These are phyloP conservation scores for Heritiera littoralis DNA, from an alignment of 345 rosid genomes.

Conservation along the genomic window DNA sequence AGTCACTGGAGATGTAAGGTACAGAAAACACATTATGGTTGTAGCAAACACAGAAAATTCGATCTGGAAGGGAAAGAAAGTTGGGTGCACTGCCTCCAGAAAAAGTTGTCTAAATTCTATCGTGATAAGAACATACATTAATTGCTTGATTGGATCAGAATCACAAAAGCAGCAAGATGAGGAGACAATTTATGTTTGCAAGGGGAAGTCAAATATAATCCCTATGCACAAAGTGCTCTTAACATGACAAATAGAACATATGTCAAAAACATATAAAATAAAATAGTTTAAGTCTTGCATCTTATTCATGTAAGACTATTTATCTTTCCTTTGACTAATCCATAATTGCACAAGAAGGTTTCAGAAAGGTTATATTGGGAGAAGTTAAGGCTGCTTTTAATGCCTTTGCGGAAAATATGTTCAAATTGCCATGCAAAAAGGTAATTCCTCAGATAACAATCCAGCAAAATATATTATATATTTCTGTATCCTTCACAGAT, in stretches of 20 bases:
- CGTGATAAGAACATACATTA: neutral
- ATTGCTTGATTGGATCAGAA: neutral
- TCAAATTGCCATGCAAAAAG: neutral
- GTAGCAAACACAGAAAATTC: neutral
- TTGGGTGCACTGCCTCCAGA: neutral
- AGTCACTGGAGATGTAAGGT: neutral
- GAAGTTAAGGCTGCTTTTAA: neutral
- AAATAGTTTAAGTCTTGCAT: neutral
- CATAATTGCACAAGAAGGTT: neutral
- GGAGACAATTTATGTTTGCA: conserved; percentile 1
- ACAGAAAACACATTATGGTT: neutral
- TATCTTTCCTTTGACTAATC: neutral
- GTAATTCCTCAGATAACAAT: too few species aligned
- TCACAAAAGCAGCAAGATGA: neutral
- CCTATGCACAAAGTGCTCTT: neutral
- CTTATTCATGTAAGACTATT: neutral
- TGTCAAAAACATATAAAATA: neutral
- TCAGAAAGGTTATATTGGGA: neutral
- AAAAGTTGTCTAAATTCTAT: neutral
- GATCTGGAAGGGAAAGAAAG: neutral
- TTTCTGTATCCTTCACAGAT: neutral
- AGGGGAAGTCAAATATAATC: neutral
- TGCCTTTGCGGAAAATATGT: neutral
- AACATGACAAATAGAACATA: neutral
- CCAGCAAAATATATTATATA: neutral